Conservation (phyloP, 352 stramenopile genomes). For the Globisporangium iwayamae region DNA sequence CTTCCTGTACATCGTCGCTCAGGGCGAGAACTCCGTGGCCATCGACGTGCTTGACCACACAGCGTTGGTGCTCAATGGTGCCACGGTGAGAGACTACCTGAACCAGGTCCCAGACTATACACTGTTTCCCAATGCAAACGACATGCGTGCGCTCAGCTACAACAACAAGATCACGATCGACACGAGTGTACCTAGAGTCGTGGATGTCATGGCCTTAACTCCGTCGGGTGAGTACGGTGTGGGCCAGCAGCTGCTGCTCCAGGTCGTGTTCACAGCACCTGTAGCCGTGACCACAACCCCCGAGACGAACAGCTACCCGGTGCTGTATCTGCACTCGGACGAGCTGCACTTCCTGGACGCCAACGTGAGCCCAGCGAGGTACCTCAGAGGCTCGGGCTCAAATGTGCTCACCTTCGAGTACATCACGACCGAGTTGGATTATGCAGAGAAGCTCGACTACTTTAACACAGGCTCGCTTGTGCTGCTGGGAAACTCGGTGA, state of each 20-base stretch:
- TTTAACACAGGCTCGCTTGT: slow-evolving; percentile 36
- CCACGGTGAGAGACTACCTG: slow-evolving; percentile 32
- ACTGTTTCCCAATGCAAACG: slow-evolving; percentile 36
- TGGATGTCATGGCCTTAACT: slow-evolving; percentile 38
- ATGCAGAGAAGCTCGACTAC: slow-evolving; percentile 67
- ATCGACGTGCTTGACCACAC: slow-evolving; percentile 41
- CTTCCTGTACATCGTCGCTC: slow-evolving; percentile 54
- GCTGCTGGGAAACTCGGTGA: slow-evolving; percentile 24
- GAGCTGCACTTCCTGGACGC: slow-evolving; percentile 49
- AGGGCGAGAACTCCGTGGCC: slow-evolving; percentile 26
- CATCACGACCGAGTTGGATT: slow-evolving; percentile 42
- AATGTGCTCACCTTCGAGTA: slow-evolving; percentile 54
- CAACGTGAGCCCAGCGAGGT: slow-evolving; percentile 36
- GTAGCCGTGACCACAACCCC: slow-evolving; percentile 33
- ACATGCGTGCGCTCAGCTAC: slow-evolving; percentile 48
- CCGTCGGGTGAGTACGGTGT: slow-evolving; percentile 61
- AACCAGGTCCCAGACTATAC: slow-evolving; percentile 50
- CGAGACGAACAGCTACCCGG: slow-evolving; percentile 14
- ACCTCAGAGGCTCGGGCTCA: slow-evolving; percentile 50
- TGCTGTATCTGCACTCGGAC: slow-evolving; percentile 42
- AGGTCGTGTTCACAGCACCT: slow-evolving; percentile 45
- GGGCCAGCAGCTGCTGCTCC: slow-evolving; percentile 41
- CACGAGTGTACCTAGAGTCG: slow-evolving; percentile 38
- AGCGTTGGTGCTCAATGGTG: slow-evolving; percentile 45
- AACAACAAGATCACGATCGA: slow-evolving; percentile 61